phyloP scores from a whole-genome alignment of 2,329 filamentous ascomycete species.

The Curvularia lunata region DNA sequence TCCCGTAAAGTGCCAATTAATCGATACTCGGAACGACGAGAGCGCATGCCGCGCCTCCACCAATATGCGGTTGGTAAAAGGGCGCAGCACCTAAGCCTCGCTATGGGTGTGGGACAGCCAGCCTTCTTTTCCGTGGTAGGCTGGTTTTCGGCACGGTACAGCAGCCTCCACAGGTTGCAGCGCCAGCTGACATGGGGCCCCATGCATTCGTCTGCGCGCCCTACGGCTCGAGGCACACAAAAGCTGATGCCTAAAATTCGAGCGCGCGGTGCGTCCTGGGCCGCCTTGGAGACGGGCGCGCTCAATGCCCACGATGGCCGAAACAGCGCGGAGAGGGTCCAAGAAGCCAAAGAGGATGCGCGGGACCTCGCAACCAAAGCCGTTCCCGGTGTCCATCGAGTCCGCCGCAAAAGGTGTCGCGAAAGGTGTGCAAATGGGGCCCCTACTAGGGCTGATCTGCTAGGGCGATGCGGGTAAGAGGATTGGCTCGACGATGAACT shows the following conservation, averaged over 20 bases:
- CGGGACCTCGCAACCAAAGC: constrained; percentile 1
- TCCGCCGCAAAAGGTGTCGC: constrained; percentile 7
- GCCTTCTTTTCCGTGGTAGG: constrained; percentile 28
- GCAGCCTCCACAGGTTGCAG: constrained; percentile 37
- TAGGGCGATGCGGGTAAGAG: neutral
- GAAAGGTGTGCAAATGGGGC: too few relatives aligned
- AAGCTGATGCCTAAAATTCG: constrained; percentile 29
- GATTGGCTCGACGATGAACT: too few relatives aligned
- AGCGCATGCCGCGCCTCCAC: constrained; percentile 12
- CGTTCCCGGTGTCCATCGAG: neutral
- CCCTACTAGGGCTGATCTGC: constrained; percentile 27
- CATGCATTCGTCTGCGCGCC: constrained; percentile 35
- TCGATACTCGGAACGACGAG: neutral
- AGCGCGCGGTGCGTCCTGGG: neutral
- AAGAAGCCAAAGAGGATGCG: neutral
- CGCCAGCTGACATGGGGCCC: constrained; percentile 30
- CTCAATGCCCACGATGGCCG: neutral
- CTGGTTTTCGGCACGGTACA: constrained; percentile 13
- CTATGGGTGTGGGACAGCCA: constrained; percentile 26
- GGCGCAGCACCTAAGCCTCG: constrained; percentile 39
- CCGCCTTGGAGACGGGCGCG: neutral
- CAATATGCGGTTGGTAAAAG: constrained; percentile 28
- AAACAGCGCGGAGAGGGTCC: neutral
- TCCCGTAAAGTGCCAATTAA: neutral
- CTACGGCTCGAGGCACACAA: constrained; percentile 26